Evolutionary conservation across 2,329 filamentous ascomycete species (phyloP), one percentile per base, ranked within the genome.

Genomic region (Aspergillus sp.): DNA sequence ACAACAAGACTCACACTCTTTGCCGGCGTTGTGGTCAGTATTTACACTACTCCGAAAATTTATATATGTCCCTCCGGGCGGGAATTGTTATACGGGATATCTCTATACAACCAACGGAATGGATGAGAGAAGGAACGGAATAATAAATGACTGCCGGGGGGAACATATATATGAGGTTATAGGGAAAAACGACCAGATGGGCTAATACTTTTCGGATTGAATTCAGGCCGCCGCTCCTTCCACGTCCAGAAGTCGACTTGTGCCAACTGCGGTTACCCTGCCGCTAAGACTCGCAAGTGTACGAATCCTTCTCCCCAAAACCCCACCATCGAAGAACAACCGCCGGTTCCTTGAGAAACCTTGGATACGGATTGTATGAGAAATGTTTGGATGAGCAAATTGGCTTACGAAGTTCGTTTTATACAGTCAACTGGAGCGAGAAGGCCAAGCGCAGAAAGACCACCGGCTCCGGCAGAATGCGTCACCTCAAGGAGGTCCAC

Each of bases 361-460:
- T 13, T 9, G 17, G 21, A 25, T 49, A n/a, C 8, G 15, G n/a
- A 17, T 49, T 49, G 23, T 36, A 36, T 36, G 32, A 36, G 15
- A 49, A 36, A 49, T 49, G 23, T 30, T 49, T 12, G 49, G 53
- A 36, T 36, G 32, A 41, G 53, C 57, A 21, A 60, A 23, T 65
- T 67, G 67, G 71, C 72, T 74, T 67, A 75, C 67, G 69, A 62
- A 58, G 59, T 65, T 65, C 68, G 61, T 65, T 54, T 59, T 53
- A 65, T 57, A 79, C 79, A 98, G 94, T 89, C 90, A 97, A 99
- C 91, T 99, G 95, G 95, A 88, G 91, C 82, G 94, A 98, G 89
- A 99, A 99, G 91, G 94, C 93, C 76, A 98, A 98, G 92, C 88
- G 95, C 83, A 96, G 95, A 90, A 98, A 97, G 93, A 97, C 94